Base-by-base conservation (phyloP, 2,329 filamentous ascomycete species). In the Cryphonectria radicalis region DNA sequence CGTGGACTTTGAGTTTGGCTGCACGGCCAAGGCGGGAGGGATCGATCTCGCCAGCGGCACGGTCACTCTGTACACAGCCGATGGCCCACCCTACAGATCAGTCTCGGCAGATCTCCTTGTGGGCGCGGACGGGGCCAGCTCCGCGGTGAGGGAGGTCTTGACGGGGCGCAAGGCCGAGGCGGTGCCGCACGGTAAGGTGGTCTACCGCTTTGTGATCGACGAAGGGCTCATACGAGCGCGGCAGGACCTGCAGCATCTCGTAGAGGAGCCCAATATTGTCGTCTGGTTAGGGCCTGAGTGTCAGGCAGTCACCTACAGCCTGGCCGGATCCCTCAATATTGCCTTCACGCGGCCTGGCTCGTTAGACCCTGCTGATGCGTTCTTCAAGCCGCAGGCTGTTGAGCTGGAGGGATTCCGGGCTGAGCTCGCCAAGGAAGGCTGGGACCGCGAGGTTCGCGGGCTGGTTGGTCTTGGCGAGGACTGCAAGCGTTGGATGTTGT, bases 101-200 rank as follows among this genome's bases (percentile, higher is more conserved):
- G 2, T 74, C 37, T 57, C 53, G 5, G 74, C 73, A 17, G 75
- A 78, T 42, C 71, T 78, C 0, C 63, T 78, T 4, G 67, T 75
- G 40, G 72, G 75, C 28, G 75, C 73, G 2, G 77, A 78, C 53
- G 77, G 77, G 6, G 74, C 78, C 40, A 76, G 76, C 53, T 80
- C 78, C 1, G 64, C 70, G 37, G 67, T 74, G 14, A 69, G 74
- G 7, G 68, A 69, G 8, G 70, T 70, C 40, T 17, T 75, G 28
- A 67, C 70, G 1, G 74, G 75, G n/a, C 59, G 69, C 40, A 74
- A 75, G 63, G 59, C 70, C 17, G 63, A 65, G 46, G 67, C 70
- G 13, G 60, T 74, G 28, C 75, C 75, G 13, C 73, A 76, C 43
- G 74, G 75, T 32, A 75, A 75, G 65, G 67, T 76, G 25, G 75